These are phyloP conservation scores for Nicotiana sylvestris DNA, from an alignment of 257 asterid species.

Conservation along the genomic window DNA sequence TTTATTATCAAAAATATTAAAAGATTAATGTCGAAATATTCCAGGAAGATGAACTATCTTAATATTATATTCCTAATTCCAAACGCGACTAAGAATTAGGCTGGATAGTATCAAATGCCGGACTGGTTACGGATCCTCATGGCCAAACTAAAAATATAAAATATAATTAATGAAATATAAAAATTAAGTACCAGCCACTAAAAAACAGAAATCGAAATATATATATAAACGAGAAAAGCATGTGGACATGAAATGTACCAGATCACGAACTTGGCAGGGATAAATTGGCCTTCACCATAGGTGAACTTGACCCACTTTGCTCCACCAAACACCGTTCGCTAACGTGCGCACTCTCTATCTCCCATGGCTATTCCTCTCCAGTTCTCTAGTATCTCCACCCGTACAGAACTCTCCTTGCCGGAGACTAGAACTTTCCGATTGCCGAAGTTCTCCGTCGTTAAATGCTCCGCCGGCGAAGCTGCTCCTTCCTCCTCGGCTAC, in stretches of 20 bases:
- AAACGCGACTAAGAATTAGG: no score
- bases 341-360: conserved; percentile 27
- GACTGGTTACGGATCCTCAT: no score
- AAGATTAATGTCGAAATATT: no score
- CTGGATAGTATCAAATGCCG: no score
- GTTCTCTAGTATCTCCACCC: conserved; percentile 48
- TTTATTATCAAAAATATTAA: no score
- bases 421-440: conserved; percentile 43
- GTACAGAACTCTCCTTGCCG: conserved; percentile 49
- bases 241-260: neutral
- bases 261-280: conserved; percentile 12
- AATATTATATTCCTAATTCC: no score
- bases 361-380: conserved; percentile 76
- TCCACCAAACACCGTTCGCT: neutral
- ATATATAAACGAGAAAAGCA: neutral
- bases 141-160: no score
- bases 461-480: conserved; percentile 61
- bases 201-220: neutral
- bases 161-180: no score
- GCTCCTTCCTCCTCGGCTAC: conserved; percentile 38
- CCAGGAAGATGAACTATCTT: no score
- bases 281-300: neutral
- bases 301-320: neutral
- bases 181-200: no score
- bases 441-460: conserved; percentile 46